Percentiles rank a stretch among this genome's conserved stretches.
phyloP scores from a whole-genome alignment of 2,329 filamentous ascomycete species.

The Zarea fungicola region DNA sequence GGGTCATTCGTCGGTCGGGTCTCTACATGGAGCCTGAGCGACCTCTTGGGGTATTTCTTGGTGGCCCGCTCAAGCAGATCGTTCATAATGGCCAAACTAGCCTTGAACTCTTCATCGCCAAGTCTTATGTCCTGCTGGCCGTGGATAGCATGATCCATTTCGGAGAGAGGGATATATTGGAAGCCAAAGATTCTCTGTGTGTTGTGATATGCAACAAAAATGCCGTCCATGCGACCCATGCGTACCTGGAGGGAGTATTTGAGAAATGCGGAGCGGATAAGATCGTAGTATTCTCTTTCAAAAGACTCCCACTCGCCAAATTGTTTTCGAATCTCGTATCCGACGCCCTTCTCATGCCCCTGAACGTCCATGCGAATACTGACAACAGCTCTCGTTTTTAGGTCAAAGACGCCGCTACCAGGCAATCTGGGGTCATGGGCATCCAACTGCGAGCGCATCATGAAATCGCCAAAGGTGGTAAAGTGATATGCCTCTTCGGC shows the following conservation, averaged over 20 bases:
- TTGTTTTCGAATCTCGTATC: constrained; percentile 77
- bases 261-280: constrained; percentile 89
- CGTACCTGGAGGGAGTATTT: constrained; percentile 97
- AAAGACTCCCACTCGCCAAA: constrained; percentile 84
- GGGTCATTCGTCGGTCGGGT: constrained; percentile 56
- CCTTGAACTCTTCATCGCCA: constrained; percentile 80
- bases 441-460: constrained; percentile 94
- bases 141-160: constrained; percentile 91
- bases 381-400: constrained; percentile 91
- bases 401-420: constrained; percentile 88
- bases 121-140: constrained; percentile 60
- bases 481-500: constrained; percentile 81
- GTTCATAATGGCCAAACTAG: constrained; percentile 75
- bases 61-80: constrained; percentile 72
- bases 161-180: constrained; percentile 80
- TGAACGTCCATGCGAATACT: constrained; percentile 82
- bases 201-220: constrained; percentile 96
- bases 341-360: constrained; percentile 67
- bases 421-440: constrained; percentile 81
- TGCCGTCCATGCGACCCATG: constrained; percentile 97
- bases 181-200: constrained; percentile 94
- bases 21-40: constrained; percentile 77
- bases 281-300: constrained; percentile 93
- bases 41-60: constrained; percentile 66
- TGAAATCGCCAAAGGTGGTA: constrained; percentile 76